phyloP scores from a whole-genome alignment of 768 basidiomycete species.

The Pleurotus citrinopileatus region DNA sequence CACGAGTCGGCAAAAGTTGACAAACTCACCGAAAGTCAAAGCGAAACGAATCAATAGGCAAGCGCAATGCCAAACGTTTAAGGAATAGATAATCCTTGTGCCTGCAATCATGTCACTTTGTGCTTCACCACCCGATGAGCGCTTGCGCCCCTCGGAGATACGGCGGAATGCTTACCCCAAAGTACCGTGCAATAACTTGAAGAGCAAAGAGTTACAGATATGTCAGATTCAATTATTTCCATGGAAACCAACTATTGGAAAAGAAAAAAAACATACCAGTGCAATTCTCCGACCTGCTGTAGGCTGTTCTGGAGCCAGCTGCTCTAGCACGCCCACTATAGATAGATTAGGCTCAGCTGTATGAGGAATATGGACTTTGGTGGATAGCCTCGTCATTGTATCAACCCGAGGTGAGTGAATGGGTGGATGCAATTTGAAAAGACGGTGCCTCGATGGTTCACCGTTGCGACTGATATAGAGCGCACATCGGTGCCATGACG shows the following conservation, averaged over 20 bases:
- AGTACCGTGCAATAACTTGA: slow-evolving; percentile 74
- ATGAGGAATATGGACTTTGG: slow-evolving; percentile 54
- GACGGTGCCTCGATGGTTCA: too few species aligned
- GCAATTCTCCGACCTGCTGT: slow-evolving; percentile 62
- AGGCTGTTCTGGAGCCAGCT: slow-evolving; percentile 43
- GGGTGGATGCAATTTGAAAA: too few species aligned
- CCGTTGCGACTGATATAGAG: too few species aligned
- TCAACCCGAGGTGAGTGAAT: too few species aligned
- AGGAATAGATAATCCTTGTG: slow-evolving; percentile 87
- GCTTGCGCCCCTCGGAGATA: slow-evolving; percentile 19
- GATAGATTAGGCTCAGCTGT: slow-evolving; percentile 35
- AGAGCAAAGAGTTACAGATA: slow-evolving; percentile 6
- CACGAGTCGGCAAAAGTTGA: not conserved
- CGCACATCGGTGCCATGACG: too few species aligned
- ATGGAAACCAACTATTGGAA: slow-evolving; percentile 10
- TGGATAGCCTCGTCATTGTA: slow-evolving; percentile 30
- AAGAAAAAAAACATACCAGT: slow-evolving; percentile 45
- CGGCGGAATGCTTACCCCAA: slow-evolving; percentile 58
- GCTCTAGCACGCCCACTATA: slow-evolving; percentile 63
- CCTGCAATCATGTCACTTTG: slow-evolving; percentile 34
- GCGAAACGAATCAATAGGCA: slow-evolving; percentile 79
- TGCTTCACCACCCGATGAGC: slow-evolving; percentile 19
- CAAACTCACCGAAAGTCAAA: slow-evolving; percentile 83
- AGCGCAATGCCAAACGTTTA: slow-evolving; percentile 58
- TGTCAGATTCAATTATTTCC: slow-evolving; percentile 4